phyloP scores from a whole-genome alignment of 1,284 basidiomycete species.

The Apiotrichum montevideense region DNA sequence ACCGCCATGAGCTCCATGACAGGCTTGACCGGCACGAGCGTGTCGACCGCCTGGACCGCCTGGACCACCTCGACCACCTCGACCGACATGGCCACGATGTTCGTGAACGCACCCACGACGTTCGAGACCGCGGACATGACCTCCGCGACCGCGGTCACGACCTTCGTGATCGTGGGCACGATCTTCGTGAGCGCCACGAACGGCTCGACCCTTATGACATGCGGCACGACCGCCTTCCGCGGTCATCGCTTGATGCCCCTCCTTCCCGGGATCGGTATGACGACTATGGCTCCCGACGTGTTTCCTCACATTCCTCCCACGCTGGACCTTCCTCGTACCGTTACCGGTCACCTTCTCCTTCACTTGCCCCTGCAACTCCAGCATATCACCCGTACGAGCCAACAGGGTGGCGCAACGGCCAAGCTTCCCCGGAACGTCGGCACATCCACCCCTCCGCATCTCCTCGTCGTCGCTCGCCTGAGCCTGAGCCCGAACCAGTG shows the following conservation, averaged over 20 bases:
- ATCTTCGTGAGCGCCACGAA: not conserved
- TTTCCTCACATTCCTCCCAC: not conserved
- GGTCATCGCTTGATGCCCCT: not conserved
- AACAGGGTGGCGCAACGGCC: slow-evolving; percentile 5
- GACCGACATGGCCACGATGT: not conserved
- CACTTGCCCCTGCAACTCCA: not conserved
- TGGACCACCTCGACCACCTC: not conserved
- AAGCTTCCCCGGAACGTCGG: not conserved
- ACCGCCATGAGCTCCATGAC: not conserved
- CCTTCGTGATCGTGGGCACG: not conserved
- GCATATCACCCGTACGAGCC: slow-evolving; percentile 6
- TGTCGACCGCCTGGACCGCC: not conserved
- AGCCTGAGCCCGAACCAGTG: slow-evolving; percentile 2
- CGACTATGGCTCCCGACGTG: not conserved
- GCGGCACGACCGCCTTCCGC: not conserved
- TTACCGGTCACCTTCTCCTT: slow-evolving; percentile 2
- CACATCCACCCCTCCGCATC: not conserved
- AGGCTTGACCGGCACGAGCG: no score
- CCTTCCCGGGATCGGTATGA: not conserved
- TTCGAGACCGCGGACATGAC: not conserved
- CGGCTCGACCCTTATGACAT: not conserved
- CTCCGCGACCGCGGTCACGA: not conserved
- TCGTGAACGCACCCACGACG: not conserved
- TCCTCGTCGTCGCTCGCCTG: slow-evolving; percentile 1
- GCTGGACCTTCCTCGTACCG: not conserved